Evolutionary conservation across 805 yeast genomes (phyloP).

Genomic region (Lipomyces anomalus): DNA sequence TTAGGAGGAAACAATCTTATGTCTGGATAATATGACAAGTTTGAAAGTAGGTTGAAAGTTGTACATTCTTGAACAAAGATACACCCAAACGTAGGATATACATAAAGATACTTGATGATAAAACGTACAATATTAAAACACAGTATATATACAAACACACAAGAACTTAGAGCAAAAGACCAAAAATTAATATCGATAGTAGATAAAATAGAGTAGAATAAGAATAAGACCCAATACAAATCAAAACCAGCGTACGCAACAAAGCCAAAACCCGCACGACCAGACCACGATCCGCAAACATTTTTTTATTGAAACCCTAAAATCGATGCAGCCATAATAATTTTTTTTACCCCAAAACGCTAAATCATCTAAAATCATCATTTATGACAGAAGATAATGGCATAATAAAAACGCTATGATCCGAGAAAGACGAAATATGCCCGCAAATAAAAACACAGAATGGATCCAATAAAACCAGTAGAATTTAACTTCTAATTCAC

Average conservation of each 20-base stretch:
- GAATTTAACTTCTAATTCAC: too few relatives aligned
- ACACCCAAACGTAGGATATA: background rate
- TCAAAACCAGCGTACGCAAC: background rate
- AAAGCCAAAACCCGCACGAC: background rate
- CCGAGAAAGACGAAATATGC: too few relatives aligned
- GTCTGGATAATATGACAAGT: too few relatives aligned
- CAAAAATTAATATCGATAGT: background rate
- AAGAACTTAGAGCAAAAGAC: background rate
- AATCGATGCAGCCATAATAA: conserved; percentile 26
- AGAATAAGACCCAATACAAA: background rate
- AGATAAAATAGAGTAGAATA: too few relatives aligned
- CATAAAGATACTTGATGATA: too few relatives aligned
- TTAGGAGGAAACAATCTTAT: too few relatives aligned
- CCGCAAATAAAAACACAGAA: too few relatives aligned
- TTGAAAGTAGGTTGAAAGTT: too few relatives aligned
- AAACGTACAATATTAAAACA: background rate
- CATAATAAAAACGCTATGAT: too few relatives aligned
- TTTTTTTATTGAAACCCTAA: conserved; percentile 17
- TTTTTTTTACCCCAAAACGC: background rate
- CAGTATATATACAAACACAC: background rate
- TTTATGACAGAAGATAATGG: too few relatives aligned
- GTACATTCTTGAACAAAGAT: too few relatives aligned
- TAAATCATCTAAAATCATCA: background rate
- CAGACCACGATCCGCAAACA: conserved; percentile 1
- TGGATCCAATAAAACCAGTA: too few relatives aligned